Conservation (phyloP, 106 monocot species). For the Alisma plantagoaquatica region DNA sequence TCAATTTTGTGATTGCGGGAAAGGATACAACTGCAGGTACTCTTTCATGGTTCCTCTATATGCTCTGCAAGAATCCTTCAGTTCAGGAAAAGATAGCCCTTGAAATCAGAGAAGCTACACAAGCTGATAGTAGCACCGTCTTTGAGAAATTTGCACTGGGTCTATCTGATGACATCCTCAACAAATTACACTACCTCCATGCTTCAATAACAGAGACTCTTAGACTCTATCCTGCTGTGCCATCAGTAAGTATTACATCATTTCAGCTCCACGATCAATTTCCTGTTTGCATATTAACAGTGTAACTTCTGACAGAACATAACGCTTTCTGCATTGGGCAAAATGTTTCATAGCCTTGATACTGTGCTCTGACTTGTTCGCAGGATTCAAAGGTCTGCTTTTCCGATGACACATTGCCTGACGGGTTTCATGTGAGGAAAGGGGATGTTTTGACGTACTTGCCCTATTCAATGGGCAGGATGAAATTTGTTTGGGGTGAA, state of each 20-base stretch:
- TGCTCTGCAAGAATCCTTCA: constrained; percentile 12
- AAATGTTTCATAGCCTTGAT: too few relatives aligned
- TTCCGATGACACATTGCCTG: constrained; percentile 10
- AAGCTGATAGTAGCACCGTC: not conserved
- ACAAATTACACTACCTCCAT: constrained; percentile 13
- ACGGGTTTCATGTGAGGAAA: constrained; percentile 3
- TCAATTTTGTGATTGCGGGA: constrained; percentile 18
- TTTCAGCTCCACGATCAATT: too few relatives aligned
- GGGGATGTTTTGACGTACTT: constrained; percentile 8
- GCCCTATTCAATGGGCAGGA: constrained; percentile 18
- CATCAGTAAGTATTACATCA: constrained; percentile 2
- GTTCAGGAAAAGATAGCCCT: constrained; percentile 10
- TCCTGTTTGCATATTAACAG: too few relatives aligned
- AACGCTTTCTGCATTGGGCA: too few relatives aligned
- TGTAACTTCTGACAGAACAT: too few relatives aligned
- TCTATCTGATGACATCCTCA: constrained; percentile 2
- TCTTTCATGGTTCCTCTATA: constrained; percentile 10
- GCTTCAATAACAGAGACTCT: constrained; percentile 16
- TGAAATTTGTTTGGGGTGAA: constrained; percentile 12
- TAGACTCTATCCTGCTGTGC: constrained; percentile 13
- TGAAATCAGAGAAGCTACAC: constrained; percentile 4
- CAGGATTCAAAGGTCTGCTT: constrained; percentile 17
- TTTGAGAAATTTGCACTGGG: not conserved
- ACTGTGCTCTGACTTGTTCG: too few relatives aligned
- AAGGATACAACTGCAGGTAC: constrained; percentile 15